Evolutionary conservation across 2,329 filamentous ascomycete species (phyloP).

Genomic region (Balansia obtecta): DNA sequence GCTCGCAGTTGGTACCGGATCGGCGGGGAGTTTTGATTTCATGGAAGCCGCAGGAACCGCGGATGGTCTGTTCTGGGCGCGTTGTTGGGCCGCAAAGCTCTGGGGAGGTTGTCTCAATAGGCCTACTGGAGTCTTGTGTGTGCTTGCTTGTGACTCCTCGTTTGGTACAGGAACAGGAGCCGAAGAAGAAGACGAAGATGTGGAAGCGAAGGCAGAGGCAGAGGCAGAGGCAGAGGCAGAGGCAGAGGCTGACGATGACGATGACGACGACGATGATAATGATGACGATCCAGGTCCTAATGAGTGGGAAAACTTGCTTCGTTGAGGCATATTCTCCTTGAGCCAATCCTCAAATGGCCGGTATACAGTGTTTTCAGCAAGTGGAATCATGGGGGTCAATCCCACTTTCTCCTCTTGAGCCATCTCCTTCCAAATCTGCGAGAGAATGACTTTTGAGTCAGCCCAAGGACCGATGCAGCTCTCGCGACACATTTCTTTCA

Average conservation of each 20-base stretch:
- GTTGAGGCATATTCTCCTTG: constrained; percentile 31
- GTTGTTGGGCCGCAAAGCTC: constrained; percentile 55
- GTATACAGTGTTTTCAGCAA: constrained; percentile 50
- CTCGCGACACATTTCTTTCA: constrained; percentile 43
- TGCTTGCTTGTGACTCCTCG: constrained; percentile 22
- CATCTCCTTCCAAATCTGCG: constrained; percentile 52
- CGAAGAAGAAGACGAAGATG: constrained; percentile 5
- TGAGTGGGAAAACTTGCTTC: constrained; percentile 4
- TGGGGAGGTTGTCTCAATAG: constrained; percentile 44
- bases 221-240: constrained; percentile 5
- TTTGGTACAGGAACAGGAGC: not conserved
- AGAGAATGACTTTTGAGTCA: constrained; percentile 32
- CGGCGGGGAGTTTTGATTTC: constrained; percentile 15
- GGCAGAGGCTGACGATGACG: too few species aligned
- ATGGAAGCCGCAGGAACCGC: constrained; percentile 13
- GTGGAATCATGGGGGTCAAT: constrained; percentile 49
- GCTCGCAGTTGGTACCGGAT: constrained; percentile 13
- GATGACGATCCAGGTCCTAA: not conserved
- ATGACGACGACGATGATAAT: constrained; percentile 8
- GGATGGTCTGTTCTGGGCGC: constrained; percentile 40
- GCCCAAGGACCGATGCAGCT: constrained; percentile 48
- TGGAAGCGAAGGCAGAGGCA: constrained; percentile 3
- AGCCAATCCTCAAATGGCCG: constrained; percentile 50
- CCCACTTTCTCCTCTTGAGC: constrained; percentile 56
- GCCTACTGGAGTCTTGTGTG: constrained; percentile 26